Base-by-base conservation (phyloP, 345 rosid genomes). In the Hirschfeldia incana region DNA sequence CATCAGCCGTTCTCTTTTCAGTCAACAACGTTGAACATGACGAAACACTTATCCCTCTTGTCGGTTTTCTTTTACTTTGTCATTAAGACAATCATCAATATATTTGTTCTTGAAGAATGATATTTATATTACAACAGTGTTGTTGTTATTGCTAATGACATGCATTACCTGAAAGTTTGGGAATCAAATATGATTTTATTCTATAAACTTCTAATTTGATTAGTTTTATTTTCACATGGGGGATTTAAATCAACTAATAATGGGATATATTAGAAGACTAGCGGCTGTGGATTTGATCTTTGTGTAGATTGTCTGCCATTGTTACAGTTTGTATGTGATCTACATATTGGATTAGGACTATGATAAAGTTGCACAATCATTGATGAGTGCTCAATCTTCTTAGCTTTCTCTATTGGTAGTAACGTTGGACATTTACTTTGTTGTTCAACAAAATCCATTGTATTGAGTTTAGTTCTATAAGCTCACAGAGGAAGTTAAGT, bases 1-100 rank as follows among this genome's bases (percentile, higher is more conserved):
- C 13, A 73, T 93, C 36, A 83, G 92, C 80, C 85, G 81, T 76
- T 89, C 98, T 49, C 87, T 96, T 61, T 89, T 95, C 66, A 32
- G 76, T 0, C 83, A 76, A 0, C 96, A 78, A 0, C 97, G 85
- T 65, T 92, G 84, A 21, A 4, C 44, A 42, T 42, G 0, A 42
- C 49, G 10, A 51, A 5, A 51, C 57, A 51, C 57, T 51, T n/a
- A 10, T 46, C 16, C 1, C 3, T 6, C 27, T 53, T n/a, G 17
- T 49, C 17, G 2, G 6, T 4, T 51, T 53, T 53, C 6, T 53
- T 53, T 53, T 7, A 4, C 21, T 51, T 49, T 49, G 57, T 49
- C 57, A n/a, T 49, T 13, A 49, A 11, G 13, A 13, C n/a, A 44
- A 44, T 49, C 7, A 49, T 49, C 16, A 46, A 13, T 16, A n/a